Percentiles rank a stretch among this genome's conserved stretches.
phyloP scores from a whole-genome alignment of 495 filamentous ascomycete genomes.

The Aspergillus nanangensis region DNA sequence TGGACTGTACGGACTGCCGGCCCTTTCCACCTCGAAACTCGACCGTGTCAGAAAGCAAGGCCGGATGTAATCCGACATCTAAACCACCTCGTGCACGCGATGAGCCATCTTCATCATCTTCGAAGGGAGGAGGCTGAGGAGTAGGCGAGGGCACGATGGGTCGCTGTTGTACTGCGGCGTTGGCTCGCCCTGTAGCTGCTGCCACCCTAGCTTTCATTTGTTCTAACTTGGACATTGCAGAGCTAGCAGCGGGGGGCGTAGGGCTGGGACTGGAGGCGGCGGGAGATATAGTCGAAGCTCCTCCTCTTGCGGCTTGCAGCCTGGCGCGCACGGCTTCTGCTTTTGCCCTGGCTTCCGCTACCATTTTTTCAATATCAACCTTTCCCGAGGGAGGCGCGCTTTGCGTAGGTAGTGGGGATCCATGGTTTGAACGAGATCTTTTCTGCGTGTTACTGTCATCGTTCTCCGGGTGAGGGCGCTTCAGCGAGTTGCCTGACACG shows the following conservation, averaged over 20 bases:
- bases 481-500: constrained; percentile 44
- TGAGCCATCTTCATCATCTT: constrained; percentile 41
- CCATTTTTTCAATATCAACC: constrained; percentile 55
- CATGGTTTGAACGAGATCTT: constrained; percentile 55
- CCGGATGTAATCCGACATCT: constrained; percentile 86
- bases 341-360: constrained; percentile 59
- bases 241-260: constrained; percentile 43
- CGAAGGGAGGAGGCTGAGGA: constrained; percentile 26
- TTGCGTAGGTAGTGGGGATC: constrained; percentile 45
- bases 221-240: constrained; percentile 48
- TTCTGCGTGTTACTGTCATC: constrained; percentile 51
- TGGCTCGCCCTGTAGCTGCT: constrained; percentile 63
- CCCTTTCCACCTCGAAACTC: constrained; percentile 58
- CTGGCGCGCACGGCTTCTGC: constrained; percentile 56
- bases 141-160: constrained; percentile 29
- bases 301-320: constrained; percentile 43
- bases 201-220: constrained; percentile 80
- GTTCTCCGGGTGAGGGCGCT: constrained; percentile 55
- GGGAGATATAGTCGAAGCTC: constrained; percentile 24
- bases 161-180: constrained; percentile 37
- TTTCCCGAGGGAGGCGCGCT: constrained; percentile 35
- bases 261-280: constrained; percentile 31
- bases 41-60: constrained; percentile 69
- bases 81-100: constrained; percentile 67
- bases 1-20: constrained; percentile 45